Conservation (phyloP, 805 yeast species). For the Martiniozyma abietophila region DNA sequence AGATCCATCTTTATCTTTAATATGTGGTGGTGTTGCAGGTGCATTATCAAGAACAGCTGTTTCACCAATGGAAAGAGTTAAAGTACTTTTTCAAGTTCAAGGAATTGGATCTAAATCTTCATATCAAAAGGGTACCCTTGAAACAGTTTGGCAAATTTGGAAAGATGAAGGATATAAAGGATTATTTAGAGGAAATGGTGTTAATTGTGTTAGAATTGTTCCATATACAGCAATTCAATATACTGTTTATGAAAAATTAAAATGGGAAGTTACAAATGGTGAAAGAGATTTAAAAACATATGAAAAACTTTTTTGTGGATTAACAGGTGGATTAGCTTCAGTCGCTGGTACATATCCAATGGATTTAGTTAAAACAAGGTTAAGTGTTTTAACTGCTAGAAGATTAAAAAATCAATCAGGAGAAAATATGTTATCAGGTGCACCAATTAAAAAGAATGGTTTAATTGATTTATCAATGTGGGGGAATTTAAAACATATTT, state of each 20-base stretch:
- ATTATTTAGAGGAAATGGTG: slow-evolving; percentile 79
- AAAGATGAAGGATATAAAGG: slow-evolving; percentile 90
- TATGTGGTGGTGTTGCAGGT: slow-evolving; percentile 74
- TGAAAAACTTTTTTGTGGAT: slow-evolving; percentile 69
- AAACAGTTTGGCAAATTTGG: slow-evolving; percentile 72
- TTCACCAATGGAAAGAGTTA: slow-evolving; percentile 91
- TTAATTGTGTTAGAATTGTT: slow-evolving; percentile 81
- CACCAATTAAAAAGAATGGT: slow-evolving; percentile 9
- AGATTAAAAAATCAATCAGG: too few relatives aligned
- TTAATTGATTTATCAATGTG: slow-evolving; percentile 63
- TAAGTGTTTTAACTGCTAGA: slow-evolving; percentile 80
- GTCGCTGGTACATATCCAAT: slow-evolving; percentile 85
- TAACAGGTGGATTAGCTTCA: slow-evolving; percentile 69
- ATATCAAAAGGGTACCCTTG: slow-evolving; percentile 58
- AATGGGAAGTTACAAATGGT: slow-evolving; percentile 28
- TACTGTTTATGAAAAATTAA: slow-evolving; percentile 65
- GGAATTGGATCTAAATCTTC: slow-evolving; percentile 29
- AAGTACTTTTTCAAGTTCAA: slow-evolving; percentile 85
- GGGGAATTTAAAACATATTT: slow-evolving; percentile 48
- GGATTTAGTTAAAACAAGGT: slow-evolving; percentile 83
- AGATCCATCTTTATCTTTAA: slow-evolving; percentile 52
- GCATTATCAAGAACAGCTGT: slow-evolving; percentile 84
- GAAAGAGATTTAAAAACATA: slow-evolving; percentile 35
- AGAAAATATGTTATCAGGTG: slow-evolving; percentile 40
- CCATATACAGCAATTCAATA: slow-evolving; percentile 96